Evolutionary conservation across 768 basidiomycete species (phyloP), one percentile per base, ranked within the genome.

Genomic region (Suillus brevipes): DNA sequence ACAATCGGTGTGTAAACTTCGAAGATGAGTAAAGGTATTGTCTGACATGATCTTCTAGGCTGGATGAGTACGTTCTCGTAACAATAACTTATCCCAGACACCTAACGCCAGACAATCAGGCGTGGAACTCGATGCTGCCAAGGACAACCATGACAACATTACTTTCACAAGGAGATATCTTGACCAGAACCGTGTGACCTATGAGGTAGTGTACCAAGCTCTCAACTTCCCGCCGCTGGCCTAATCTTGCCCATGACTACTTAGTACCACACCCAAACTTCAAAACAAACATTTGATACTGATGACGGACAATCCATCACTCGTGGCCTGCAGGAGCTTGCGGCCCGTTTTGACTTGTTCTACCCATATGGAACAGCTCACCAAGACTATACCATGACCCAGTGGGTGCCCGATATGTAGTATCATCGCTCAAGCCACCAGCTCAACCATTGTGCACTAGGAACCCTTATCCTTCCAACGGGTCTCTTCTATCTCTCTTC

Each of bases 121-220:
- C 57, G 83, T 82, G 0, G 81, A 89, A 52, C 75, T 87, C 37
- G 79, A 81, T 52, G 68, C 79, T 25, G 63, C 69, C 25, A 74
- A 72, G 60, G 73, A 74, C 18, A 78, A 77, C 50, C 75, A 70
- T 45, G 74, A 82, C 66, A 84, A 87, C 69, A 75, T 92, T 56
- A 82, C 83, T 0, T 89, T 92, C 74, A 83, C 80, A 38, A 82
- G 92, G 40, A 82, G 92, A 40, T 94, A 95, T 73, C 78, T 95
- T 23, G 92, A 94, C 70, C 85, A 90, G 50, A 94, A 94, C 72
- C 85, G 89, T 37, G 85, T 89, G 31, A 89, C 89, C 16, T 92
- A 87, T 64, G 85, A 93, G 77, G 85, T 90, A 70, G 25, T 13
- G 25, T 28, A 6, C 2, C 31, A 34, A 31, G 6, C 53, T 28